These are phyloP conservation scores for Taphrina confusa DNA, from an alignment of 1,139 yeast genomes.

Conservation along the genomic window DNA sequence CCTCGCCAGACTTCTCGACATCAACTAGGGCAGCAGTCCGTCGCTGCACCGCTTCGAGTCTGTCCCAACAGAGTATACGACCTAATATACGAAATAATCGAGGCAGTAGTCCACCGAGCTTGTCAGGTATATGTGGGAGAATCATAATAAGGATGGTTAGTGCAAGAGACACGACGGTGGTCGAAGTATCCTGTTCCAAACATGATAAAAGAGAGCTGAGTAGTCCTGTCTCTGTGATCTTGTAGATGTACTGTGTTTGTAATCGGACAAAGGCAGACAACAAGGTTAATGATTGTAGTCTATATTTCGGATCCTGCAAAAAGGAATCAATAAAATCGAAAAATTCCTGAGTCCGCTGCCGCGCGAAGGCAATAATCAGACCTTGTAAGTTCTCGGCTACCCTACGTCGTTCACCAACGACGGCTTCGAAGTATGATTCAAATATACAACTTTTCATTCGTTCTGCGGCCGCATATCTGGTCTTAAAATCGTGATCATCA, in stretches of 20 bases:
- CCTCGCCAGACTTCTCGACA: slow-evolving; percentile 18
- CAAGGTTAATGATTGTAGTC: slow-evolving; percentile 40
- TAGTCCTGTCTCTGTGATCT: slow-evolving; percentile 47
- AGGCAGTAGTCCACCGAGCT: slow-evolving; percentile 49
- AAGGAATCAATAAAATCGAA: slow-evolving; percentile 39
- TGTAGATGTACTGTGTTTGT: slow-evolving; percentile 47
- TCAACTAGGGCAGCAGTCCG: slow-evolving; percentile 31
- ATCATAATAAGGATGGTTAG: slow-evolving; percentile 56
- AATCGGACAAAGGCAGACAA: slow-evolving; percentile 38
- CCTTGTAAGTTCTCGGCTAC: slow-evolving; percentile 44
- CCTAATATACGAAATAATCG: slow-evolving; percentile 54
- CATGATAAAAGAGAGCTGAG: slow-evolving; percentile 52
- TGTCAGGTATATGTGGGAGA: slow-evolving; percentile 56
- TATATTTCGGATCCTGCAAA: slow-evolving; percentile 37
- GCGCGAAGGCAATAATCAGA: slow-evolving; percentile 38
- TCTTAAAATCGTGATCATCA: slow-evolving; percentile 41
- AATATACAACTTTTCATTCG: slow-evolving; percentile 31
- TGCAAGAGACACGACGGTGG: slow-evolving; percentile 51
- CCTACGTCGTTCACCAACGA: slow-evolving; percentile 43
- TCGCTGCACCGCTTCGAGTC: slow-evolving; percentile 27
- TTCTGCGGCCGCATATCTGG: slow-evolving; percentile 38
- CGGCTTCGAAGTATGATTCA: slow-evolving; percentile 26
- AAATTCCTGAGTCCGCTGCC: slow-evolving; percentile 39
- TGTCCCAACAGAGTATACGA: slow-evolving; percentile 52
- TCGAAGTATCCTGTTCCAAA: slow-evolving; percentile 53